phyloP scores from a whole-genome alignment of 768 basidiomycete genomes.

The Leucosporidium yakuticum region DNA sequence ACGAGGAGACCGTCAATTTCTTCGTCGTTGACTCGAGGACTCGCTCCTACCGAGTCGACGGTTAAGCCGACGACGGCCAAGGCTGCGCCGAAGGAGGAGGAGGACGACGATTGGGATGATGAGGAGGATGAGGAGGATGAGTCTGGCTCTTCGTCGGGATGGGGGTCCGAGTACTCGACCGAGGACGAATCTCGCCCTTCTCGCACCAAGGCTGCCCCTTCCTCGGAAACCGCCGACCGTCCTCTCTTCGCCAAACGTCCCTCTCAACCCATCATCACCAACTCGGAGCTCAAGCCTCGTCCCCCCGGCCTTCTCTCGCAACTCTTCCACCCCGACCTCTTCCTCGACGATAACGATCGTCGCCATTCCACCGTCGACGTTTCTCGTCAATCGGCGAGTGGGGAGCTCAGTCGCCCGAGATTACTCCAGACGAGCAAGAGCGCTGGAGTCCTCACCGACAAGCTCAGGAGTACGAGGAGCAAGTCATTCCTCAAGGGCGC shows the following conservation, averaged over 20 bases:
- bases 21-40: background rate
- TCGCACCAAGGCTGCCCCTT: background rate
- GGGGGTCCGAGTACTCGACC: conserved; percentile 35
- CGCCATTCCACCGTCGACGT: conserved; percentile 5
- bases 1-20: background rate
- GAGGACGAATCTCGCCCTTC: conserved; percentile 20
- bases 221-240: background rate
- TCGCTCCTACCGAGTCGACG: conserved; percentile 32
- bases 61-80: conserved; percentile 21
- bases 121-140: conserved; percentile 25
- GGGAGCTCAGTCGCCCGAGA: background rate
- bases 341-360: conserved; percentile 25
- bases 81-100: background rate
- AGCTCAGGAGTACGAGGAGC: conserved; percentile 10
- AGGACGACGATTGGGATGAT: conserved; percentile 24
- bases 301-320: conserved; percentile 35
- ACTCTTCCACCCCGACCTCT: conserved; percentile 35
- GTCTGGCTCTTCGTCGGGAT: conserved; percentile 30
- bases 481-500: conserved; percentile 29
- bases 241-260: conserved; percentile 30
- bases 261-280: conserved; percentile 13
- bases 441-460: background rate
- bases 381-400: background rate
- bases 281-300: conserved; percentile 29
- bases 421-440: background rate